Evolutionary conservation across 495 filamentous ascomycete species (phyloP).

Genomic region (Patellaria atrata): DNA sequence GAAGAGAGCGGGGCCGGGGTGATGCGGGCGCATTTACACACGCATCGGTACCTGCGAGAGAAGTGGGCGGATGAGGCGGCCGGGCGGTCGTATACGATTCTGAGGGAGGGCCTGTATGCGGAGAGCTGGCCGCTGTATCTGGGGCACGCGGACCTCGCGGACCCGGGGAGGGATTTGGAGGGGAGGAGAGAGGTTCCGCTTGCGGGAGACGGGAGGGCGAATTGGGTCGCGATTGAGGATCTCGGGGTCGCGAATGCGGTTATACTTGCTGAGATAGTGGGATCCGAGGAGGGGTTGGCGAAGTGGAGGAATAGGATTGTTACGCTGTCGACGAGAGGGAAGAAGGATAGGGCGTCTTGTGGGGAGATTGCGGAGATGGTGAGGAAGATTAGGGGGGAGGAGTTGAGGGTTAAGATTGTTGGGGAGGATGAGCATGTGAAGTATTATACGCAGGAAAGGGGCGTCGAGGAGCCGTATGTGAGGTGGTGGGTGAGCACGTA

Average conservation of each 20-base stretch:
- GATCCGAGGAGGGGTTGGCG: slow-evolving; percentile 23
- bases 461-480: slow-evolving; percentile 23
- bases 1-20: slow-evolving; percentile 36
- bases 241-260: slow-evolving; percentile 30
- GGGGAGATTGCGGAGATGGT: slow-evolving; percentile 31
- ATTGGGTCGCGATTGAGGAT: slow-evolving; percentile 33
- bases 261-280: slow-evolving; percentile 21
- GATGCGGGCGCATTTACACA: slow-evolving; percentile 54
- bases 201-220: slow-evolving; percentile 29
- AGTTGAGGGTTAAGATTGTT: slow-evolving; percentile 27
- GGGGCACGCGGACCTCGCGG: slow-evolving; percentile 37
- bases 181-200: slow-evolving; percentile 23
- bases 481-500: slow-evolving; percentile 35
- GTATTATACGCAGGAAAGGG: slow-evolving; percentile 27
- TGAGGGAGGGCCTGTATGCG: slow-evolving; percentile 52
- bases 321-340: too few relatives aligned
- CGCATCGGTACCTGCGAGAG: slow-evolving; percentile 47
- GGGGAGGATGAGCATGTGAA: slow-evolving; percentile 26
- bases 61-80: slow-evolving; percentile 23
- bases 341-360: slow-evolving; percentile 27
- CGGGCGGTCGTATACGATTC: slow-evolving; percentile 32
- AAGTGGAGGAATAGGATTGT: slow-evolving; percentile 21
- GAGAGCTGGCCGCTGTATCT: slow-evolving; percentile 59
- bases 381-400: slow-evolving; percentile 25
- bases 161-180: too few relatives aligned